A percentile compares a stretch with the other conserved stretches of the same genome.
phyloP scores from a whole-genome alignment of 2,329 filamentous ascomycete species.

The Trichoderma polysporum region DNA sequence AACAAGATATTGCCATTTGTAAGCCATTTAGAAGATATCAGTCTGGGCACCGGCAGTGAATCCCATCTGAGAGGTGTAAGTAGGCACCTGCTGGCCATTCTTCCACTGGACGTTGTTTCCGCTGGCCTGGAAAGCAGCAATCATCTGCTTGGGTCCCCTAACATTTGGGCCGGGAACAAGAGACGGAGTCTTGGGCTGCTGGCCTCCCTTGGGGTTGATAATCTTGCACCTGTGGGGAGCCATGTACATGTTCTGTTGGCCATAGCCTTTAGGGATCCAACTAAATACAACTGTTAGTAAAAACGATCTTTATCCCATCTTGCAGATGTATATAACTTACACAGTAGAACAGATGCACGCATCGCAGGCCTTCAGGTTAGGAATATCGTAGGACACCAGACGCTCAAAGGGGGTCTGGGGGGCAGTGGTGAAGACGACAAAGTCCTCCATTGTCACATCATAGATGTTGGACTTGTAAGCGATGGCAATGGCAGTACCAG shows the following conservation, averaged over 20 bases:
- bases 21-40: background rate
- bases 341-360: conserved; percentile 7
- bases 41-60: conserved; percentile 9
- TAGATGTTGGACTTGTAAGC: conserved; percentile 15
- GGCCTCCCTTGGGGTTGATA: conserved; percentile 3
- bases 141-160: conserved; percentile 10
- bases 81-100: conserved; percentile 1
- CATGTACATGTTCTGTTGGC: conserved; percentile 6
- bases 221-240: conserved; percentile 7
- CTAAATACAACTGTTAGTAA: background rate
- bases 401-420: conserved; percentile 7
- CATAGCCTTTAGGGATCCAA: conserved; percentile 3
- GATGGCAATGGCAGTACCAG: background rate
- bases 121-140: conserved; percentile 4
- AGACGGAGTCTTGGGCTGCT: conserved; percentile 8
- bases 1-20: background rate
- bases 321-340: background rate
- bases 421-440: conserved; percentile 3
- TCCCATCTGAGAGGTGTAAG: conserved; percentile 2
- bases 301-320: background rate
- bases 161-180: background rate
- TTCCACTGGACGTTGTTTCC: conserved; percentile 6
- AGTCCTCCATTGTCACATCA: conserved; percentile 4
- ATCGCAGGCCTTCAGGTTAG: conserved; percentile 1
- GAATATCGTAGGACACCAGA: background rate